Evolutionary conservation across 2,329 filamentous ascomycete genomes (phyloP).

Genomic region (Pseudogymnoascus sp.): DNA sequence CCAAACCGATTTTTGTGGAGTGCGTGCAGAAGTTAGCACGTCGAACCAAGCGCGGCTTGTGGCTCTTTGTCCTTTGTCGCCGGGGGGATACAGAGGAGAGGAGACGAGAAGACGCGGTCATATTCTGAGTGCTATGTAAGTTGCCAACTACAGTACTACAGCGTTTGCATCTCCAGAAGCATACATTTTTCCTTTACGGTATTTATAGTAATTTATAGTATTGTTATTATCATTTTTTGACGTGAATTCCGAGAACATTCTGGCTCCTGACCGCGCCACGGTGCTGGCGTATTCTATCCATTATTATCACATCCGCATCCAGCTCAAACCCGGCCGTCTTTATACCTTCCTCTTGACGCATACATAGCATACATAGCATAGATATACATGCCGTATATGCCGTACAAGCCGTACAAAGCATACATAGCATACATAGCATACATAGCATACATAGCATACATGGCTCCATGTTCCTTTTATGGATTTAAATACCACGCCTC

Average conservation of each 20-base stretch:
- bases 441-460: background rate
- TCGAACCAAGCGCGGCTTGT: background rate
- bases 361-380: background rate
- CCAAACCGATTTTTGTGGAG: slow-evolving; percentile 1
- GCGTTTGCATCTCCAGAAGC: background rate
- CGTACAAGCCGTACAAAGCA: too few relatives aligned
- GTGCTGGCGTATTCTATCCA: background rate
- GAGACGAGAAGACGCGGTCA: background rate
- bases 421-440: background rate
- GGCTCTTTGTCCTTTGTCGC: background rate
- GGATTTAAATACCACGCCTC: background rate
- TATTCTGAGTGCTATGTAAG: background rate
- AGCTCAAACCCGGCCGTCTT: background rate
- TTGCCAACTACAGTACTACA: background rate
- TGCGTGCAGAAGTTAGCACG: background rate
- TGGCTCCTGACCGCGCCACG: background rate
- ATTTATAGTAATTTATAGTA: slow-evolving; percentile 1
- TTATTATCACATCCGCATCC: slow-evolving; percentile 7
- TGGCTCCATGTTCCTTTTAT: background rate
- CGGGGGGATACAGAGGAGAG: background rate
- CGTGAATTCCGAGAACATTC: background rate
- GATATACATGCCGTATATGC: background rate
- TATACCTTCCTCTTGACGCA: background rate
- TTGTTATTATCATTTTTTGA: background rate
- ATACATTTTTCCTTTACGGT: background rate